Conservation (phyloP, 352 stramenopile species). For the Phytophthora palmivora region DNA sequence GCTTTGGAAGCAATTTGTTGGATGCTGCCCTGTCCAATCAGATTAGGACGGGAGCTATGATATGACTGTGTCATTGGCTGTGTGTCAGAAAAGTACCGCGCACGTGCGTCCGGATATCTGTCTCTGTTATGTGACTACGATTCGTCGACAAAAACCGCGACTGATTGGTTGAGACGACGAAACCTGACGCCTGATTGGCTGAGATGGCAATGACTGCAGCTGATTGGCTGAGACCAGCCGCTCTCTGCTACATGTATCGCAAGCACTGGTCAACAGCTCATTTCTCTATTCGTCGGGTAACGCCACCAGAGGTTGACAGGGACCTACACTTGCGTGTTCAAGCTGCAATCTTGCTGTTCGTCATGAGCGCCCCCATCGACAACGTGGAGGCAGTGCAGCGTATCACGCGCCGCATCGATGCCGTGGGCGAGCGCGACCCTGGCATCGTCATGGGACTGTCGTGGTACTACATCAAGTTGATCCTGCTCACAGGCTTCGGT, state of each 20-base stretch:
- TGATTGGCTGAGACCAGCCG: no score
- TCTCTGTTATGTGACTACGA: no score
- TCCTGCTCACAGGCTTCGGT: conserved; percentile 66
- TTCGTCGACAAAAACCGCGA: no score
- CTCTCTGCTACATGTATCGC: conserved; percentile 23
- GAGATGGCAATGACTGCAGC: no score
- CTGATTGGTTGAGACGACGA: no score
- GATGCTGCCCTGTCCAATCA: no score
- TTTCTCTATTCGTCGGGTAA: conserved; percentile 30
- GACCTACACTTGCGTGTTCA: conserved; percentile 30
- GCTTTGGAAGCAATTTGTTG: no score
- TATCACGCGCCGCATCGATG: conserved; percentile 74
- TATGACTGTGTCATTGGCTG: no score
- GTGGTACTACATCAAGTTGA: conserved; percentile 75
- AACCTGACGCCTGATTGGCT: no score
- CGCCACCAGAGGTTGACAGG: conserved; percentile 27
- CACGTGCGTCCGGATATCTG: no score
- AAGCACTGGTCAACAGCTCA: conserved; percentile 26
- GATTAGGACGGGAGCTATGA: no score
- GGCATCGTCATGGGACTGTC: conserved; percentile 65
- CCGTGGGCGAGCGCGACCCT: conserved; percentile 58
- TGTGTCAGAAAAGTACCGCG: no score
- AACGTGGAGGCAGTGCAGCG: conserved; percentile 62
- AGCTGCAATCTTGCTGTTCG: neutral
- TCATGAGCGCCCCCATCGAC: conserved; percentile 23